Base-by-base conservation (phyloP, 1,284 basidiomycete species). In the Pterulicium gracile region DNA sequence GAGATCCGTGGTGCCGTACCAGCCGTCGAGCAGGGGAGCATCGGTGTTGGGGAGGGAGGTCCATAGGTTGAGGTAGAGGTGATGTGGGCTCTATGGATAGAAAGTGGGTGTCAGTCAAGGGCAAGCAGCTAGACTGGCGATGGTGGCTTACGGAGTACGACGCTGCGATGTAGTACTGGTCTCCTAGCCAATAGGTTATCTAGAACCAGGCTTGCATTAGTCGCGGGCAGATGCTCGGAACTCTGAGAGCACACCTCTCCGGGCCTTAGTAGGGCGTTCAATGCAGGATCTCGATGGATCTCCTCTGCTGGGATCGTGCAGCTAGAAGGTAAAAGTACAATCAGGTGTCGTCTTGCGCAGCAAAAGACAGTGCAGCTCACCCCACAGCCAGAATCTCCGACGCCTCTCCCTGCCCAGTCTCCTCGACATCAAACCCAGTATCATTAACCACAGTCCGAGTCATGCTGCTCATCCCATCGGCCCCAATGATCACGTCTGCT, bases 381-480 rank as follows among this genome's bases (percentile, higher is more conserved):
- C 49, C 69, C 15, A 17, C 7, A 7, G 36, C 36, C 15, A 39
- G 4, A 4, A 17, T 7, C 7, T 10, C n/a, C n/a, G 61, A 58
- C 72, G 61, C 54, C 73, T 60, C n/a, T 65, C 67, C 43, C 63
- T 58, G 50, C 45, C 45, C 44, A n/a, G n/a, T n/a, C 18, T 52
- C 36, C 5, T 39, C 15, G n/a, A 17, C 4, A 13, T 39, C 36
- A 17, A 10, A 7, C 7, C 7, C 15, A 10, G 5, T 17, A 10
- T 39, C 36, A 18, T 39, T 39, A 3, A 79, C 70, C 4, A 66
- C 60, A 36, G 69, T 61, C 44, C 81, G 71, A 4, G 77, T 58
- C 39, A 69, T 52, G 53, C 78, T 80, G 55, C 74, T 60, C 15
- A 66, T 64, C 13, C 77, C 77, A 54, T 79, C 77, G 2, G 75